Conservation (phyloP, 352 stramenopile species). For the Pythium insidiosum region DNA sequence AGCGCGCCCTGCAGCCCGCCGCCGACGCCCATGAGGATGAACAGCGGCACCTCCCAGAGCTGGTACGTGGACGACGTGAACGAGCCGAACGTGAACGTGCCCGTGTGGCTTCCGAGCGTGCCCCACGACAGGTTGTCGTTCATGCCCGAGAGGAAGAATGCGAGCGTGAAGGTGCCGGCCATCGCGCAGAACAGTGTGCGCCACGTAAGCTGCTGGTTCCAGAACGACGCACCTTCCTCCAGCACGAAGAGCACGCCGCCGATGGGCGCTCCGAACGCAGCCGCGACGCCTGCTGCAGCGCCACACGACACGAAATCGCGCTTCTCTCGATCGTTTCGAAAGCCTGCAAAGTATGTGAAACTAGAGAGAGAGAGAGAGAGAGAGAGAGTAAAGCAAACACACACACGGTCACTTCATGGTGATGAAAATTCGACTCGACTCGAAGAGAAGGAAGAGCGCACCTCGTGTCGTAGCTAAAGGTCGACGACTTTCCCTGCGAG, state of each 20-base stretch:
- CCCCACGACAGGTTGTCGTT: constrained; percentile 67
- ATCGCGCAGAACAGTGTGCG: constrained; percentile 84
- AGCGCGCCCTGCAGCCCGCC: constrained; percentile 79
- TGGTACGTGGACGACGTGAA: constrained; percentile 73
- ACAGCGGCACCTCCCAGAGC: constrained; percentile 83
- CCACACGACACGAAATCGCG: constrained; percentile 86
- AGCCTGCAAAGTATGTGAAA: constrained; percentile 82
- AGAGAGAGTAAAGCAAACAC: neutral
- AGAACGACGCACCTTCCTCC: constrained; percentile 84
- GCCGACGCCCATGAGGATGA: constrained; percentile 78
- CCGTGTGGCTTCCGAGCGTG: constrained; percentile 58
- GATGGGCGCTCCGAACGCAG: constrained; percentile 87
- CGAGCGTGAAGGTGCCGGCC: constrained; percentile 80
- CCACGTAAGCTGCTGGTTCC: constrained; percentile 77
- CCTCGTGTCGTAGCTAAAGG: constrained; percentile 65
- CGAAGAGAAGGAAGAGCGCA: too few species aligned
- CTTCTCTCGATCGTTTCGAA: constrained; percentile 86
- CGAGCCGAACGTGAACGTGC: constrained; percentile 64
- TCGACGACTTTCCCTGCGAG: constrained; percentile 72
- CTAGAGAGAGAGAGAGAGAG: constrained; percentile 13
- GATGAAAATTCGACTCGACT: too few species aligned
- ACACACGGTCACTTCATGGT: too few species aligned
- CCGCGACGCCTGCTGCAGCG: constrained; percentile 80
- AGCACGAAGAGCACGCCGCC: constrained; percentile 82
- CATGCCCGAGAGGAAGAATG: constrained; percentile 75